Conservation (phyloP, 257 asterid genomes). For the Knoxia roxburghii region DNA sequence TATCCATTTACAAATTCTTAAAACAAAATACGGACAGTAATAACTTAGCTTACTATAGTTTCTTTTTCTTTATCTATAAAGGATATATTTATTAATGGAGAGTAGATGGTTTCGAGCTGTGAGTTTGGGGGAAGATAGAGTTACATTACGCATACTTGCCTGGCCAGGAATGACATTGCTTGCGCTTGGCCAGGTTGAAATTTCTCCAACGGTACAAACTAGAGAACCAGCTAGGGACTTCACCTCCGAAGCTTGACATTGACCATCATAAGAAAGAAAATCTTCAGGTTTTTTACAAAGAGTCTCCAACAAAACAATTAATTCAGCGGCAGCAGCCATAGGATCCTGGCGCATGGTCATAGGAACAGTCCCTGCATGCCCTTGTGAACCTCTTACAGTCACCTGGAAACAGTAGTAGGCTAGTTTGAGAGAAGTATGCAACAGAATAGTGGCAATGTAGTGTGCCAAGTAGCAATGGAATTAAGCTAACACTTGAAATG, state of each 20-base stretch:
- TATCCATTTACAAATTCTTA: background rate
- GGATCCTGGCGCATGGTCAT: constrained; percentile 97
- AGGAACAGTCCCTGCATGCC: constrained; percentile 98
- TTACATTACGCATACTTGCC: constrained; percentile 44
- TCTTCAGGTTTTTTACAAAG: constrained; percentile 83
- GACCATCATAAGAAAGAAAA: constrained; percentile 64
- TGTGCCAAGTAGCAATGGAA: background rate
- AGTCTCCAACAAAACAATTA: constrained; percentile 73
- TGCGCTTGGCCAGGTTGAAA: constrained; percentile 98
- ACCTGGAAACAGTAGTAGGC: constrained; percentile 40
- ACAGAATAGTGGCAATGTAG: background rate
- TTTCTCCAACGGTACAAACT: constrained; percentile 97
- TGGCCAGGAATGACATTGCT: constrained; percentile 98
- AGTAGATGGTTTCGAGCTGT: background rate
- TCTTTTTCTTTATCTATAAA: background rate
- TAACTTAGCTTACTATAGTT: too few relatives aligned
- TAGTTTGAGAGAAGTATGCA: background rate
- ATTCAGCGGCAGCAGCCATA: constrained; percentile 90
- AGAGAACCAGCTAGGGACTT: constrained; percentile 83
- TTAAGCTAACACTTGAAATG: background rate
- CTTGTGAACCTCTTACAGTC: constrained; percentile 92
- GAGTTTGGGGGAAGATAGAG: background rate
- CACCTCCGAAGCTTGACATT: constrained; percentile 56
- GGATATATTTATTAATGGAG: background rate
- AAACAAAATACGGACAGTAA: background rate